Evolutionary conservation across 371 early-diverging fungal species (phyloP).

Genomic region (Basidiobolus meristosporus): DNA sequence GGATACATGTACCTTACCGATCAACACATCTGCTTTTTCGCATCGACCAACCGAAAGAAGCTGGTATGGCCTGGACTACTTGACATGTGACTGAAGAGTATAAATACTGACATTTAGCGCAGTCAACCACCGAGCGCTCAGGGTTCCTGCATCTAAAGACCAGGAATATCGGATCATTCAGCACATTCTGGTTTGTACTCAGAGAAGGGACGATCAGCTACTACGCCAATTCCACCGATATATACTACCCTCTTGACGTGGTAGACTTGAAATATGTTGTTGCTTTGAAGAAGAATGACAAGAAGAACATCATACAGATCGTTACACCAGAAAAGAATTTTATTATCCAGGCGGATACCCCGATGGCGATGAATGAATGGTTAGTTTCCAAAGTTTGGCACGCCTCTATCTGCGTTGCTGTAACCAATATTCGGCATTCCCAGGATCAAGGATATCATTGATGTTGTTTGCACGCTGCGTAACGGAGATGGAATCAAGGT

Average conservation of each 20-base stretch:
- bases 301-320: conserved; percentile 30
- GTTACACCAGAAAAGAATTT: conserved; percentile 25
- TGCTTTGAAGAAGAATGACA: conserved; percentile 20
- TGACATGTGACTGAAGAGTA: no score
- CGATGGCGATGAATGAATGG: conserved; percentile 28
- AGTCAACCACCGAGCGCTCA: conserved; percentile 5
- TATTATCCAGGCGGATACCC: conserved; percentile 30
- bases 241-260: conserved; percentile 43
- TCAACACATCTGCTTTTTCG: conserved; percentile 51
- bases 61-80: background rate
- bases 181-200: conserved; percentile 47
- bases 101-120: background rate
- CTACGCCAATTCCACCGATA: conserved; percentile 36
- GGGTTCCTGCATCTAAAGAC: conserved; percentile 37
- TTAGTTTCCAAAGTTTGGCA: conserved; percentile 4
- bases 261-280: conserved; percentile 45
- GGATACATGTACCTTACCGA: conserved; percentile 51
- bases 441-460: conserved; percentile 29
- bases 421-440: conserved; percentile 3
- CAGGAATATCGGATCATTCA: conserved; percentile 13
- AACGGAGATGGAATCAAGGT: conserved; percentile 38
- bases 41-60: conserved; percentile 32
- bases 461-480: conserved; percentile 36
- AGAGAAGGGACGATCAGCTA: conserved; percentile 36
- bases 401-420: background rate